These are phyloP conservation scores for Tetracladium maxilliforme DNA, from an alignment of 2,329 filamentous ascomycete genomes.

Conservation along the genomic window DNA sequence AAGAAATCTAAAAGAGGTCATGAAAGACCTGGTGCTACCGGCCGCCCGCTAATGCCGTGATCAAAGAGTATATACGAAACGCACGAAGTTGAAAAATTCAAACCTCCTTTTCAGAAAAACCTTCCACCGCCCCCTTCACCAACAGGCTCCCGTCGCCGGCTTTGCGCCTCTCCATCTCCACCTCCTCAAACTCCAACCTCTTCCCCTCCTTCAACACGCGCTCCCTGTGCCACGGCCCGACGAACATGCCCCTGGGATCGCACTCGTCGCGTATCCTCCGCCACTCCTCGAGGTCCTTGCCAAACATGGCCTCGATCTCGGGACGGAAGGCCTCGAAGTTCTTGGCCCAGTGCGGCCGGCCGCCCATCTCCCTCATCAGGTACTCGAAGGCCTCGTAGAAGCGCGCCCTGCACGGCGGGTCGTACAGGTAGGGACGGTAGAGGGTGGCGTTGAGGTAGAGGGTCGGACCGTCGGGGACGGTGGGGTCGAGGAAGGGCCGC, in stretches of 20 bases:
- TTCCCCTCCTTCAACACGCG: constrained; percentile 33
- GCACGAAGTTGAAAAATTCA: too few species aligned
- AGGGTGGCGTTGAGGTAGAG: constrained; percentile 84
- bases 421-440: constrained; percentile 65
- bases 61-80: too few species aligned
- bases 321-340: constrained; percentile 55
- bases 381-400: constrained; percentile 89
- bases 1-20: too few species aligned
- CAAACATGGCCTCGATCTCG: constrained; percentile 56
- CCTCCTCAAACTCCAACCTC: constrained; percentile 12
- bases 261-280: constrained; percentile 51
- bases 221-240: constrained; percentile 78
- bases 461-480: constrained; percentile 50
- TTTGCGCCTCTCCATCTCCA: constrained; percentile 10
- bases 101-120: too few species aligned
- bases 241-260: constrained; percentile 75
- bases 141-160: too few species aligned
- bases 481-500: constrained; percentile 60
- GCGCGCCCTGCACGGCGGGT: constrained; percentile 59
- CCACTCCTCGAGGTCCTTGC: constrained; percentile 50
- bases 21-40: too few species aligned
- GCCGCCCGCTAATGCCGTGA: too few species aligned
- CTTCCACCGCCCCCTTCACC: too few species aligned
- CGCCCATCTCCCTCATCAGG: constrained; percentile 75
- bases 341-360: constrained; percentile 83